Base-by-base conservation (phyloP, 768 basidiomycete species). In the Ephemerocybe angulata region DNA sequence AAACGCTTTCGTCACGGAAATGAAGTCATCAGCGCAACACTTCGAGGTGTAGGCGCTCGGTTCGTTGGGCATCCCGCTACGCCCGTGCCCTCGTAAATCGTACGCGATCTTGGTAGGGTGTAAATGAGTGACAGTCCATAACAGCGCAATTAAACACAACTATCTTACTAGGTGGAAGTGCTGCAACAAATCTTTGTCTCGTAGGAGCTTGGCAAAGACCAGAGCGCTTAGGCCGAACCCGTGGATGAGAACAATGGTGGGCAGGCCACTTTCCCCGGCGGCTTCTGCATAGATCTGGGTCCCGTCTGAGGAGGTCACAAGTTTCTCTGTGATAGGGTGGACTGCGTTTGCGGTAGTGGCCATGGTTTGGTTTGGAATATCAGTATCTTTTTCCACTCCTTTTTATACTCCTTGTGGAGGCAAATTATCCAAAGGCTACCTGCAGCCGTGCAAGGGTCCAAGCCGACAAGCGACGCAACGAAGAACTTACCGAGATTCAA, bases 221-320 rank as follows among this genome's bases (percentile, higher is more conserved):
- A 61, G 54, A n/a, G 67, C 64, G 35, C 71, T 70, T 56, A 71
- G 64, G 7, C 64, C 62, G 52, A 79, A 63, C 3, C 76, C 76
- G 58, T 75, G 76, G 17, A 76, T 63, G 58, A 78, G 75, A 33
- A 78, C 71, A 28, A 79, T 53, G 42, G 69, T 63, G 29, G 67
- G 72, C 53, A 72, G 73, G 29, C 56, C 55, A 22, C 67, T 65
- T 52, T 75, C 59, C 15, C 76, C 76, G 19, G 64, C 62, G 2
- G 75, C 72, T 50, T 72, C 68, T 1, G 76, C 70, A 55, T 67
- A 73, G 31, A 76, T 67, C 30, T 55, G 56, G 19, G 71, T 71
- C 13, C 73, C 73, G 53, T 75, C 75, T 17, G 64, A 56, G 12
- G 72, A 62, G 17, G 37, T 53, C 10, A 53, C 22, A 22, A 49